phyloP scores from a whole-genome alignment of 495 filamentous ascomycete genomes.

The Talaromyces ruber region DNA sequence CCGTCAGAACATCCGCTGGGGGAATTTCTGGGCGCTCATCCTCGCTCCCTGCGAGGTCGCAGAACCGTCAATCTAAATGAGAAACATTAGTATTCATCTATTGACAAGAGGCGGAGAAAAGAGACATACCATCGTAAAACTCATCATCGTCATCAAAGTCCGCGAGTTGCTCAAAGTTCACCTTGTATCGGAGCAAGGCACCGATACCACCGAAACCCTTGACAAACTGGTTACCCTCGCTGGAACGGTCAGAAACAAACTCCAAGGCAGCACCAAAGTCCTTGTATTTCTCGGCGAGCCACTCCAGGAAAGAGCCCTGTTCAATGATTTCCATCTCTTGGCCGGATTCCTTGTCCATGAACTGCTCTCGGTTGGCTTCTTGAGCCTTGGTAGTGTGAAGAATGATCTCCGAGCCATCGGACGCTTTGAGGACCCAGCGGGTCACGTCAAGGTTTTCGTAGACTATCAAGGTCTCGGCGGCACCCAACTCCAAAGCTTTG shows the following conservation, averaged over 20 bases:
- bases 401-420: constrained; percentile 58
- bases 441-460: constrained; percentile 94
- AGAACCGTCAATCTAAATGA: constrained; percentile 85
- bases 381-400: constrained; percentile 85
- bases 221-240: constrained; percentile 98
- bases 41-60: constrained; percentile 86
- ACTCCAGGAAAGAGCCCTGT: constrained; percentile 88
- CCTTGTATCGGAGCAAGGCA: constrained; percentile 94
- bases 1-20: constrained; percentile 53
- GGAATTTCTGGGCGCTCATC: constrained; percentile 67
- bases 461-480: constrained; percentile 91
- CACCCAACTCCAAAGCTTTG: constrained; percentile 93
- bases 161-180: constrained; percentile 98
- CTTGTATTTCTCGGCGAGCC: constrained; percentile 96
- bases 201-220: constrained; percentile 99
- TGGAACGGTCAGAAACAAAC: constrained; percentile 94
- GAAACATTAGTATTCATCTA: background rate
- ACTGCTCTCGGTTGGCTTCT: constrained; percentile 70
- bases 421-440: constrained; percentile 78
- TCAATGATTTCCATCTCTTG: constrained; percentile 92
- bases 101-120: constrained; percentile 9
- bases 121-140: constrained; percentile 88
- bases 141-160: constrained; percentile 96
- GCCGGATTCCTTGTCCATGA: constrained; percentile 90
- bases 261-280: constrained; percentile 95